Base-by-base conservation (phyloP, 2,329 filamentous ascomycete species). In the Ascosphaera aggregata region DNA sequence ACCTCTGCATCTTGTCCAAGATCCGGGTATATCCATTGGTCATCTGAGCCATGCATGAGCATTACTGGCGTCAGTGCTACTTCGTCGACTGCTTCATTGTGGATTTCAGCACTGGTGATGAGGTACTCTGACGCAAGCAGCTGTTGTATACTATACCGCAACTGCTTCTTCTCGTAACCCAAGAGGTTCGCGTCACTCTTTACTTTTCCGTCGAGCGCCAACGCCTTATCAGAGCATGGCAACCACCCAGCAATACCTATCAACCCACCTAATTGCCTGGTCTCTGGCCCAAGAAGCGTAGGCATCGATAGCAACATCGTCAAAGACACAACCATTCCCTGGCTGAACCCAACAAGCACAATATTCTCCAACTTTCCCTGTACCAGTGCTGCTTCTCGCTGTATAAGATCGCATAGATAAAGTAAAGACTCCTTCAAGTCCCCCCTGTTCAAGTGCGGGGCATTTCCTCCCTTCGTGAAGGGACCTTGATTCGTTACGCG, bases 401-500 rank as follows among this genome's bases (percentile, higher is more conserved):
- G 40, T 8, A 54, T 42, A 16, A 52, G n/a, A 18, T 43, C 18
- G 15, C 41, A 18, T 15, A 54, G 34, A 27, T 37, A 40, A 15
- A 17, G n/a, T 11, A 49, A 35, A 30, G 46, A 49, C 15, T 48
- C 43, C 9, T 40, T 31, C 15, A 52, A 13, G 41, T 11, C 48
- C 49, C 18, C 41, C 44, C 9, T 27, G 18, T 36, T 51, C 45
- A 11, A 48, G 13, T 5, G 13, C 15, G 35, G 13, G 48, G 46
- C 35, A 44, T 41, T 20, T 44, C 38, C 38, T 52, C 34, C 37
- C 54, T 32, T 18, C 40, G 17, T 27, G 39, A n/a, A 20, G 34
- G 36, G 18, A 24, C 48, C 2, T 50, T 47, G 3, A 45, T 47
- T 44, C 46, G 50, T 40, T 56, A 53, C 40, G 58, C 55, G 40